Evolutionary conservation across 306 rosid genomes (phyloP).

Genomic region (Crataegus laevigata): DNA sequence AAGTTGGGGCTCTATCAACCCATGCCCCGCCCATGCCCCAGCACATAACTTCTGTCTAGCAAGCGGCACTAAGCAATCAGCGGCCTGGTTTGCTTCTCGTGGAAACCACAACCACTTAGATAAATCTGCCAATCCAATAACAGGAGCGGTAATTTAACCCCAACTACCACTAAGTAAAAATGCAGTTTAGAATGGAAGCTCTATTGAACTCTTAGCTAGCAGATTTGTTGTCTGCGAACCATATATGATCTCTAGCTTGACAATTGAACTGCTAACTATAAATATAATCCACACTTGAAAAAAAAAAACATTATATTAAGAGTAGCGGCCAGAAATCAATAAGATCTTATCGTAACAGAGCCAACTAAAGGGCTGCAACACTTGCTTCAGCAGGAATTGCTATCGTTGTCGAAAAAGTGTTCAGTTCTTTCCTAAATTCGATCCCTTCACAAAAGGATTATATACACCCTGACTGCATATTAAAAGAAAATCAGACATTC

Average conservation of each 20-base stretch:
- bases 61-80: neutral
- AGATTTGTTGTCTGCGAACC: neutral
- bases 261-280: neutral
- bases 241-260: neutral
- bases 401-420: neutral
- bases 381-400: neutral
- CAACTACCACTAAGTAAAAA: neutral
- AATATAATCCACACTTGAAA: neutral
- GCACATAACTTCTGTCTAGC: neutral
- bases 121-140: neutral
- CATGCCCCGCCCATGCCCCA: neutral
- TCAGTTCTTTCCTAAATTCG: neutral
- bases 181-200: neutral
- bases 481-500: neutral
- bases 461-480: neutral
- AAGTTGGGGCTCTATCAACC: neutral
- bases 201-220: neutral
- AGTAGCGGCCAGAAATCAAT: neutral
- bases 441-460: neutral
- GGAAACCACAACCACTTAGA: neutral
- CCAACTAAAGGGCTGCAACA: neutral
- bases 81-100: neutral
- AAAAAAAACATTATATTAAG: neutral
- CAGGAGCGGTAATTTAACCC: neutral
- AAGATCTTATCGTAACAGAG: neutral